Base-by-base conservation (phyloP, 306 rosid genomes). In the Cucurbita argyrosperma region DNA sequence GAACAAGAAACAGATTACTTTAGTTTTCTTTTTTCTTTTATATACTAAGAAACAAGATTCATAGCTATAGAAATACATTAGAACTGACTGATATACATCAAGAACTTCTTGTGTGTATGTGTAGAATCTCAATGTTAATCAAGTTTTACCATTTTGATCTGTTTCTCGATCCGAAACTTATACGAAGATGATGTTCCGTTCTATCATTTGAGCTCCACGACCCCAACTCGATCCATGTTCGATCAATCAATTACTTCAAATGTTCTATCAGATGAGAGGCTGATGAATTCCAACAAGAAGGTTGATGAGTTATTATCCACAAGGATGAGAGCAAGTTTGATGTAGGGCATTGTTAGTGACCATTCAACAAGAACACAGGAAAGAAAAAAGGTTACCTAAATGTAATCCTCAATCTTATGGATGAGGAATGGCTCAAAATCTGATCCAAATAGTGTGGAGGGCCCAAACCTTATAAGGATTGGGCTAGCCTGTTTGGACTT, bases 21-120 rank as follows among this genome's bases (percentile, higher is more conserved):
- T 47, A 68, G 57, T 26, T 26, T 26, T 26, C 26, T 26, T 26
- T 26, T 68, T 70, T 51, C 7, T 3, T 51, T 46, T 70, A 30
- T 70, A 70, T 51, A 70, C 74, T 70, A 16, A 69, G 38, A 30
- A 26, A 49, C 49, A 69, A 69, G 8, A 23, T 69, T 30, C 57
- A 49, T 69, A 70, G 58, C 59, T 14, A 50, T 50, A 70, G 74
- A 51, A 49, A 70, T 70, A 70, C 60, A 70, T 15, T 70, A 50
- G 54, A 14, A 50, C 43, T 69, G 43, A 69, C 74, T 69, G 19
- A 46, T 45, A 46, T 45, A 66, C 40, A 66, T 66, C n/a, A 45
- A 68, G 43, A 68, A 23, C 42, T 70, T 50, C 14, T 12, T 69
- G 57, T 69, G 57, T 69, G 74, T 69, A 49, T 51, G 59, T 50